Base-by-base conservation (phyloP, 208 protist species). In the Herpetomonas samuelpessoai region DNA sequence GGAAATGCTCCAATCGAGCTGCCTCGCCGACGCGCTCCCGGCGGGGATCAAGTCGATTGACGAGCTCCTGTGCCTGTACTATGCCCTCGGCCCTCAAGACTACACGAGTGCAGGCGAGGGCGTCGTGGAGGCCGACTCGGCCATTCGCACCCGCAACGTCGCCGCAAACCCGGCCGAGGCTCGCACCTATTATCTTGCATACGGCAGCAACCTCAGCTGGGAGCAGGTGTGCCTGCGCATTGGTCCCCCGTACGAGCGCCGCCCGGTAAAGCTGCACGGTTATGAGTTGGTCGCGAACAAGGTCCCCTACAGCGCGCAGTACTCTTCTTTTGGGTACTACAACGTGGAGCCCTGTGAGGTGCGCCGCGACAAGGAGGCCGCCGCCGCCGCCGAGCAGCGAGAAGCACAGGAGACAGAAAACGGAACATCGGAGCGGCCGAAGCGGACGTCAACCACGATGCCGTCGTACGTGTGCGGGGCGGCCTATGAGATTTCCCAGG, bases 191-290 rank as follows among this genome's bases (percentile, higher is more conserved):
- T 83, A 83, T 41, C 41, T 83, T 0, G 71, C 72, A 28, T 83
- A 83, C 51, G 77, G 77, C 30, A 75, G 66, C 4, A 83, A 83
- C 68, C 63, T 83, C 28, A 78, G 70, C 27, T 83, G 71, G 71
- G 77, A 83, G 65, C 77, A 83, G 72, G 67, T 83, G 52, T 83
- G 72, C 52, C 47, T 79, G 22, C 77, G 71, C 68, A 68, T 79
- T 48, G 77, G 77, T 24, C 77, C 77, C 14, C 72, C 77, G 26
- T 79, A 79, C 59, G 65, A 79, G 62, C 77, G 77, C 27, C 64
- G 77, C 35, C 58, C 68, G n/a, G 72, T 71, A 38, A 55, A 68
- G 58, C 54, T 83, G 48, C 30, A 49, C 9, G 50, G 57, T 49
- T 79, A 76, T 59, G 68, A 73, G 24, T 60, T 83, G 7, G 65